Conservation (phyloP, 495 filamentous ascomycete genomes). For the Aeminium ludgeri region DNA sequence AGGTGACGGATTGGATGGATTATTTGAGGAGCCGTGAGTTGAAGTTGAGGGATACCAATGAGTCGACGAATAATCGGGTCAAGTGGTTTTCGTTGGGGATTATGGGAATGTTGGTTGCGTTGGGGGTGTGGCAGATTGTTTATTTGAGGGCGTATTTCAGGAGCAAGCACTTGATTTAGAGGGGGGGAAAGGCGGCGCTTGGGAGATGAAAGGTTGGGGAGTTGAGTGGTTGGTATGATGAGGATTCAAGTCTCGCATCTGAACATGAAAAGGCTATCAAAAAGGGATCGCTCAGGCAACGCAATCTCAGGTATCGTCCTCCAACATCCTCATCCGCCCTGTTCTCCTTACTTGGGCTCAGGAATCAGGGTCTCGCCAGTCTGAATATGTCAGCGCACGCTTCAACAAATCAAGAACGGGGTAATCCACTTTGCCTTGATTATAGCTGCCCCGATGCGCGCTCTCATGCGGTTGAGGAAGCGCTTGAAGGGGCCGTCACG, state of each 20-base stretch:
- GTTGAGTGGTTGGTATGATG: not conserved
- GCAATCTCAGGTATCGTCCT: no score
- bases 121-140: constrained; percentile 94
- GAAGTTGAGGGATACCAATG: constrained; percentile 93
- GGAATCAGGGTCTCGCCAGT: no score
- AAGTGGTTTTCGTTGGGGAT: constrained; percentile 97
- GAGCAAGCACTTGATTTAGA: constrained; percentile 21
- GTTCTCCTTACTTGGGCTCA: no score
- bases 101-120: constrained; percentile 76
- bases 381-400: no score
- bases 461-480: no score
- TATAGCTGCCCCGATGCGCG: no score
- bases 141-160: constrained; percentile 96
- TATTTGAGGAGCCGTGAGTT: constrained; percentile 84
- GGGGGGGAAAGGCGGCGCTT: not conserved
- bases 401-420: no score
- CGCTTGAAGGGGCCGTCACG: no score
- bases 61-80: constrained; percentile 96
- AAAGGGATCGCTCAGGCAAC: no score
- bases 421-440: no score
- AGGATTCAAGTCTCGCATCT: not conserved
- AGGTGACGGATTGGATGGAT: constrained; percentile 29
- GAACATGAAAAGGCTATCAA: not conserved
- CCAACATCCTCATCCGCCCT: no score
- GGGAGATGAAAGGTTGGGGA: not conserved